Evolutionary conservation across 2,329 filamentous ascomycete species (phyloP), one percentile per base, ranked within the genome.

Genomic region (Cryphonectria parasitica): DNA sequence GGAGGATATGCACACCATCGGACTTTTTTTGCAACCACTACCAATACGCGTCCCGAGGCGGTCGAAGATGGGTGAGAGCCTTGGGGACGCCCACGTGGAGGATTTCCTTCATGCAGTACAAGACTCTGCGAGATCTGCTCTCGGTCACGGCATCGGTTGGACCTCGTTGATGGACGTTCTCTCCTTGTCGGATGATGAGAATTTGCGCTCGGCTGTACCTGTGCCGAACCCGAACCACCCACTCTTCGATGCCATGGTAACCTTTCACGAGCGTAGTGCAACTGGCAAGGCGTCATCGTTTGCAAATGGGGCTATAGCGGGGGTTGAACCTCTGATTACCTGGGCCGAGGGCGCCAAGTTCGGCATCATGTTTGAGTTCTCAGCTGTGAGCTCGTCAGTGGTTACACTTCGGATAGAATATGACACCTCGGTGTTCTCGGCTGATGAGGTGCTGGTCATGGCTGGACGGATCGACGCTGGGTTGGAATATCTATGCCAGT

Each of bases 321-420:
- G 49, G n/a, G n/a, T 25, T 54, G 49, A 54, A 25, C 49, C 49
- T 25, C n/a, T 54, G 49, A 25, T 54, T 19, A 54, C 49, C 3
- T 54, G 49, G 49, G 49, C 49, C n/a, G 49, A 54, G 17, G 49
- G 49, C 5, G 11, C 49, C 17, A 54, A 54, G 49, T 54, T 54
- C 17, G 49, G 49, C 49, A 54, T 54, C 49, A 54, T 54, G 49
- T 54, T 54, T 13, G 49, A 54, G 49, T 54, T 54, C 49, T 54
- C 11, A 3, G 49, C 49, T 54, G n/a, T 54, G 5, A 54, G 11
- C 17, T 54, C 49, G 49, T 6, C 49, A 54, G 49, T 25, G 5
- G 3, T 54, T 25, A 54, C 49, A 25, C 49, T 54, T 25, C 49
- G 49, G n/a, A 25, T 54, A 19, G 49, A 54, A 25, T 54, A 54